Base-by-base conservation (phyloP, 257 asterid genomes). In the Solanum piurae region DNA sequence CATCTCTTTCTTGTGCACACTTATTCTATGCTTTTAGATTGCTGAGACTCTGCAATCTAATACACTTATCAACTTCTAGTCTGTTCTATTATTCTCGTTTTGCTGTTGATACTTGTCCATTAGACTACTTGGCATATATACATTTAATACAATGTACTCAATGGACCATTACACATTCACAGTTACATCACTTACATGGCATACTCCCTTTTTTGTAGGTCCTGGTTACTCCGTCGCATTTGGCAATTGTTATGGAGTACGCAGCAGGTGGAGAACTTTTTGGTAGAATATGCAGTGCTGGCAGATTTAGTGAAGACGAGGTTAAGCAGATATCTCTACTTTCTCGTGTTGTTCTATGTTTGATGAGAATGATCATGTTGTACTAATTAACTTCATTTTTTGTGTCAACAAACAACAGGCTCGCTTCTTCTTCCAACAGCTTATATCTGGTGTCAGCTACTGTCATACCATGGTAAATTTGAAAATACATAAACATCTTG, bases 221-320 rank as follows among this genome's bases (percentile, higher is more conserved):
- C 46, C 93, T 94, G 79, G 80, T 95, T 87, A 95, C 99, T 27
- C 99, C 98, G 1, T 93, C 98, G 31, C 98, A 96, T 92, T 92
- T 96, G 27, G 98, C 98, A 80, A 96, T 96, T 89, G 93, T 96
- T 90, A 96, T 96, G 99, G 99, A 96, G 91, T 96, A 95, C 87
- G 99, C 98, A 58, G 95, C 98, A 6, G 99, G 98, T 27, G 99
- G 99, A 21, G 99, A 96, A 92, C 98, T 96, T 55, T 96, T 96
- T 74, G 98, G 95, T 89, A 96, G 95, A 90, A 96, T 96, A 83
- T 95, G 99, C 90, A 95, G 92, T 90, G 99, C 99, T 88, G 99
- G 99, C 42, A 93, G 98, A 73, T 96, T 96, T 89, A 96, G 99
- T 85, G 99, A 96, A 89, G 99, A 96, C 38, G 99, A 96, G 96